phyloP scores from a whole-genome alignment of 169 alveolate species.

The Cyclospora cayetanensis region DNA sequence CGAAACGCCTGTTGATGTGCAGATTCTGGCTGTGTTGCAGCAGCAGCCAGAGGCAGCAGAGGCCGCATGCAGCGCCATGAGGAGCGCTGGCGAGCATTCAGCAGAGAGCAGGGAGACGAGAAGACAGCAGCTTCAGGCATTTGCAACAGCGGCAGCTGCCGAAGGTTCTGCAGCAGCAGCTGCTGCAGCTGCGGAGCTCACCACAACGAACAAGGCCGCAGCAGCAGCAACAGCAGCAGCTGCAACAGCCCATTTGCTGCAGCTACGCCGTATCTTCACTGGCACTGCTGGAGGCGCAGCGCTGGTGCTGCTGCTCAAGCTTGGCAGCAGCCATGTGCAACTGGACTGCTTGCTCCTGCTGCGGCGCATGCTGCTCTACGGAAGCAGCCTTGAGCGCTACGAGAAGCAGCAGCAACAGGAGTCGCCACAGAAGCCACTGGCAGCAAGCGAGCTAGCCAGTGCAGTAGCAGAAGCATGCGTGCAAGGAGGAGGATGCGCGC shows the following conservation, averaged over 20 bases:
- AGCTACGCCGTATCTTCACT: constrained; percentile 36
- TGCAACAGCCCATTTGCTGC: constrained; percentile 31
- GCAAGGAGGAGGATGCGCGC: constrained; percentile 41
- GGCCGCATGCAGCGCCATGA: constrained; percentile 8
- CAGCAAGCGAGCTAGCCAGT: not conserved
- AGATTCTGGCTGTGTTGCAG: constrained; percentile 33
- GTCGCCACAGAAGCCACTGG: not conserved
- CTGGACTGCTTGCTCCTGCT: constrained; percentile 42
- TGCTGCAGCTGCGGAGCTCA: constrained; percentile 27
- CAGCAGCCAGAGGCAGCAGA: constrained; percentile 35
- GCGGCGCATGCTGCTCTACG: constrained; percentile 19
- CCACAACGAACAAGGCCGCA: not conserved
- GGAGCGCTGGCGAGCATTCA: not conserved
- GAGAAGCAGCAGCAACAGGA: constrained; percentile 35
- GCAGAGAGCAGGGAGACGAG: not conserved
- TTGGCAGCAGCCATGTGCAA: not conserved
- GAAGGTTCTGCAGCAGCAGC: constrained; percentile 1
- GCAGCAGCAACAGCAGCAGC: constrained; percentile 55
- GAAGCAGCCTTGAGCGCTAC: constrained; percentile 1
- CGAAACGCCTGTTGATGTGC: constrained; percentile 36
- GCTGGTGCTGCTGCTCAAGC: constrained; percentile 31
- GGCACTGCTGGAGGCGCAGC: not conserved
- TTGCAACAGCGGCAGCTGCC: constrained; percentile 28
- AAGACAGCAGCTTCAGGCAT: not conserved
- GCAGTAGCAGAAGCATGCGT: constrained; percentile 30